Evolutionary conservation across 352 stramenopile species (phyloP).

Genomic region (Phytopythium mirpurense): DNA sequence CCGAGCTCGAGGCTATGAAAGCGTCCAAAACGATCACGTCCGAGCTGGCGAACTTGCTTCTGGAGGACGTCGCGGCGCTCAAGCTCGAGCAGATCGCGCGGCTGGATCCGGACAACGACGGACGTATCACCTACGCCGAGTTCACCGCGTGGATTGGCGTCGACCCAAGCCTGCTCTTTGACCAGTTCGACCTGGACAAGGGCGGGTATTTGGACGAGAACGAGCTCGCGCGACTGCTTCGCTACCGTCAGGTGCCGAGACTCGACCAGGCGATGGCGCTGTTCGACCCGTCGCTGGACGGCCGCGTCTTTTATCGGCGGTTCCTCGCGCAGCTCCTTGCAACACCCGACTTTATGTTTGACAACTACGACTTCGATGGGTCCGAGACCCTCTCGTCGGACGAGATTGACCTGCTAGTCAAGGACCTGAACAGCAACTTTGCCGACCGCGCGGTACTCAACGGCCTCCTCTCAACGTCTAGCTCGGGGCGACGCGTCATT

Average conservation of each 20-base stretch:
- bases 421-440: constrained; percentile 52
- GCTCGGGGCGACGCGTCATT: constrained; percentile 30
- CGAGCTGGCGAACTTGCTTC: constrained; percentile 30
- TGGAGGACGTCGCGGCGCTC: constrained; percentile 54
- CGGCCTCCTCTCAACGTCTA: constrained; percentile 21
- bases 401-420: constrained; percentile 64
- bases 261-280: constrained; percentile 61
- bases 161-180: constrained; percentile 77
- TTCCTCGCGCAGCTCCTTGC: constrained; percentile 35
- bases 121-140: constrained; percentile 57
- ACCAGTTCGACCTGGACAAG: constrained; percentile 82
- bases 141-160: constrained; percentile 67
- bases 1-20: constrained; percentile 19
- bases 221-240: constrained; percentile 59
- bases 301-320: constrained; percentile 71
- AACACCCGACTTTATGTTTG: constrained; percentile 59
- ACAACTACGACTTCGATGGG: constrained; percentile 67
- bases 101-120: constrained; percentile 50
- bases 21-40: constrained; percentile 32
- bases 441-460: constrained; percentile 29
- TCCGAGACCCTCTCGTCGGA: constrained; percentile 45
- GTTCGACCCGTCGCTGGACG: constrained; percentile 79
- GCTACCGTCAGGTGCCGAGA: constrained; percentile 64
- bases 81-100: constrained; percentile 43
- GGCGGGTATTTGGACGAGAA: constrained; percentile 82